phyloP scores from a whole-genome alignment of 2,329 filamentous ascomycete species.

The Penicillium janthinellum region DNA sequence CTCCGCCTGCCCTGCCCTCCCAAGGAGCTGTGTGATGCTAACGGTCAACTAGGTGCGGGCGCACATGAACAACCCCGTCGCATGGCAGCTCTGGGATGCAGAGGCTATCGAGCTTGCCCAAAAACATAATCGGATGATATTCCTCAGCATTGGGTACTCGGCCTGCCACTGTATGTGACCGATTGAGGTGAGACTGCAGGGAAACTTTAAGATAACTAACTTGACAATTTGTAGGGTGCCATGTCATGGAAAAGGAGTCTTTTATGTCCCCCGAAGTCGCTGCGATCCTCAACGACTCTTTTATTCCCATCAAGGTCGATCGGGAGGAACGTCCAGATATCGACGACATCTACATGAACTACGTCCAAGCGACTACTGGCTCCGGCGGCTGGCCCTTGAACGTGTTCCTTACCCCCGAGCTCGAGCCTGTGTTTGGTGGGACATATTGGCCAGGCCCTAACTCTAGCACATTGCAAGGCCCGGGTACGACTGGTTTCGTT shows the following conservation, averaged over 20 bases:
- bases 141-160: conserved; percentile 91
- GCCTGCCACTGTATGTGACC: conserved; percentile 82
- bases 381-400: conserved; percentile 93
- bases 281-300: conserved; percentile 77
- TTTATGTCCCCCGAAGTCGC: conserved; percentile 84
- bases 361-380: conserved; percentile 88
- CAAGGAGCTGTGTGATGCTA: conserved; percentile 13
- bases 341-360: conserved; percentile 98
- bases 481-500: conserved; percentile 74
- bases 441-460: conserved; percentile 92
- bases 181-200: background rate
- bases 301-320: conserved; percentile 91
- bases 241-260: conserved; percentile 90
- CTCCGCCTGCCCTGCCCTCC: background rate
- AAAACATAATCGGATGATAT: conserved; percentile 82
- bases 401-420: conserved; percentile 90
- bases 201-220: background rate
- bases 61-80: conserved; percentile 79
- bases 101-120: conserved; percentile 76
- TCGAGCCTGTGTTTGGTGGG: conserved; percentile 92
- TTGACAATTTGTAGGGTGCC: conserved; percentile 62
- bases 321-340: conserved; percentile 92
- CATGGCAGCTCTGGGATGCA: conserved; percentile 86
- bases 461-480: conserved; percentile 50
- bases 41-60: conserved; percentile 59